Percentiles rank a stretch among this genome's conserved stretches.
Conservation (phyloP, 768 basidiomycete species). For the Mrakia gelida region DNA sequence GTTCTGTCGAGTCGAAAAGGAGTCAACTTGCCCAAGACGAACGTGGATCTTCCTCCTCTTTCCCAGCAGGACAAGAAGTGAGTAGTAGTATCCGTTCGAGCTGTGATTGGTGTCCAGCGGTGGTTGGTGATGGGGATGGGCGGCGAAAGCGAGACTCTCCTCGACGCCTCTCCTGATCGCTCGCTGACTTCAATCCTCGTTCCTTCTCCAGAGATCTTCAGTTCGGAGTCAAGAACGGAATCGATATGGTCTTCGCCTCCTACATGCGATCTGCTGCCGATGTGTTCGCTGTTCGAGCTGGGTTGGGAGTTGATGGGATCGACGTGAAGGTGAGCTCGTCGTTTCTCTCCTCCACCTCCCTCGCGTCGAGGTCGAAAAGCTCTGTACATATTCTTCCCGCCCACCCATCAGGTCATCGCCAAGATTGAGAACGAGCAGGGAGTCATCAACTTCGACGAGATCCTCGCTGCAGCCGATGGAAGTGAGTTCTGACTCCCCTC, state of each 20-base stretch:
- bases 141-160: too few species aligned
- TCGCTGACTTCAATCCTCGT: neutral
- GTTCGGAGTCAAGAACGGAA: slow-evolving; percentile 95
- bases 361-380: too few species aligned
- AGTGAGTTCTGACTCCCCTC: neutral
- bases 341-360: too few species aligned
- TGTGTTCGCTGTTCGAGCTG: slow-evolving; percentile 84
- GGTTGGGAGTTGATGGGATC: slow-evolving; percentile 90
- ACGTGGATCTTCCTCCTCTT: slow-evolving; percentile 93
- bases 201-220: slow-evolving; percentile 58
- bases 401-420: slow-evolving; percentile 64
- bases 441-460: slow-evolving; percentile 98
- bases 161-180: neutral
- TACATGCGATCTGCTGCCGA: slow-evolving; percentile 96
- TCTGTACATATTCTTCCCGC: too few species aligned
- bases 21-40: slow-evolving; percentile 97
- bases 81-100: too few species aligned
- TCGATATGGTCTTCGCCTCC: slow-evolving; percentile 99
- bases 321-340: slow-evolving; percentile 61
- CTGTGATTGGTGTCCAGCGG: too few species aligned
- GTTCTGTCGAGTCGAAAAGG: slow-evolving; percentile 93
- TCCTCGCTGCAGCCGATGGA: slow-evolving; percentile 88
- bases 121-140: too few species aligned
- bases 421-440: slow-evolving; percentile 99
- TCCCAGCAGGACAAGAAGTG: slow-evolving; percentile 90